Evolutionary conservation across 805 yeast genomes (phyloP), one percentile per base, ranked within the genome.

Genomic region (Wickerhamiella dianesei): DNA sequence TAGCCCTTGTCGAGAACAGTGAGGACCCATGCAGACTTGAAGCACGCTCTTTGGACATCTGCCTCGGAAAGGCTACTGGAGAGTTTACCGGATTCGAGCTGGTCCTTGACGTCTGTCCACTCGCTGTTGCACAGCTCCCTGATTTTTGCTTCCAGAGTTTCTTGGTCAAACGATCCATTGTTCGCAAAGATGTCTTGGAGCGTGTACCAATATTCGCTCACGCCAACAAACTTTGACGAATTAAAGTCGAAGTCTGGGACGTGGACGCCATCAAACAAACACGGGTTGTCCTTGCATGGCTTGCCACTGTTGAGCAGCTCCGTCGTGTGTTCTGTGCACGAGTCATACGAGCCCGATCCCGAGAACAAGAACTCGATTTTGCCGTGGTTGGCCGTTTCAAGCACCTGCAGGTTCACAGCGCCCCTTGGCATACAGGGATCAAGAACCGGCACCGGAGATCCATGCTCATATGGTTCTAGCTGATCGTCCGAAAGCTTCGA

Each of bases 171-270:
- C 47, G 79, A 85, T 13, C 96, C 97, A 2, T 94, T 89, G 67
- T 86, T 73, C 37, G 80, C 77, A 61, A 88, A 88, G 3, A 89
- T 76, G 59, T 89, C 97, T 57, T 87, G 83, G 2, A 96, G 88
- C 0, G 96, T 86, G 61, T 92, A 89, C 96, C 97, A 92, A 66
- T 86, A 92, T 64, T 92, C 98, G 5, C 95, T 84, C 19, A 89
- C 80, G 0, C 98, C 98, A 22, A 92, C 82, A 64, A 92, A 88
- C 57, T 77, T 82, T 57, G 86, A 94, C 43, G 71, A 71, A 13
- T 73, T 71, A 59, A 85, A 86, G 64, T 88, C 86, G 50, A 92
- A 76, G 25, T 72, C 75, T 3, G 98, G 98, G 0, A 87, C 95
- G 66, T 89, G 96, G 14, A 86, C 86, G 29, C 97, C 98, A 63